Percentiles rank a stretch among this genome's conserved stretches.
phyloP scores from a whole-genome alignment of 2,329 filamentous ascomycete genomes.

The Colletotrichum somersetense region DNA sequence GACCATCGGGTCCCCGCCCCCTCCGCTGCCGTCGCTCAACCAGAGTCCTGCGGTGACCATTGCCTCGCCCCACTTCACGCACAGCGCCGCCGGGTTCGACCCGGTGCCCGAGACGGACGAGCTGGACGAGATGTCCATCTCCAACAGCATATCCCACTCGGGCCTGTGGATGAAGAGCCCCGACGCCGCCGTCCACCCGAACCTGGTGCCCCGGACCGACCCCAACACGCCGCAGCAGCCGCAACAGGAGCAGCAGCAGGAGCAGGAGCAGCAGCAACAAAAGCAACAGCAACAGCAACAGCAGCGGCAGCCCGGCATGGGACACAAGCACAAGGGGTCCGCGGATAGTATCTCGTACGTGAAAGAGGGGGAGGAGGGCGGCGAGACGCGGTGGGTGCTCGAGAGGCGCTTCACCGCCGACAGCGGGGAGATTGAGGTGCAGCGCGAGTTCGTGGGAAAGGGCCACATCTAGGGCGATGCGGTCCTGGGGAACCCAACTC shows the following conservation, averaged over 20 bases:
- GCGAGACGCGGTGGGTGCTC: slow-evolving; percentile 75
- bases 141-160: slow-evolving; percentile 46
- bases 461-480: slow-evolving; percentile 58
- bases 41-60: slow-evolving; percentile 38
- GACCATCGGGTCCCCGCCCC: slow-evolving; percentile 46
- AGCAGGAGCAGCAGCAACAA: too few relatives aligned
- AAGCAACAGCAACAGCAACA: slow-evolving; percentile 7
- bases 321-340: slow-evolving; percentile 68
- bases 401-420: slow-evolving; percentile 76
- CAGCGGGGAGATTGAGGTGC: slow-evolving; percentile 73
- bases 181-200: slow-evolving; percentile 34
- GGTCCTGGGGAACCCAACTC: neutral
- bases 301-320: slow-evolving; percentile 50
- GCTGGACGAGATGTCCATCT: slow-evolving; percentile 35
- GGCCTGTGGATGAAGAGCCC: slow-evolving; percentile 46
- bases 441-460: slow-evolving; percentile 73
- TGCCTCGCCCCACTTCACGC: slow-evolving; percentile 45
- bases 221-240: slow-evolving; percentile 11
- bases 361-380: slow-evolving; percentile 66
- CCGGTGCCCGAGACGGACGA: slow-evolving; percentile 58
- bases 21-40: slow-evolving; percentile 39
- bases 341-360: slow-evolving; percentile 79
- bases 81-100: slow-evolving; percentile 49
- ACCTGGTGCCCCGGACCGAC: slow-evolving; percentile 40
- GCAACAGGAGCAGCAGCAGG: neutral